phyloP scores from a whole-genome alignment of 768 basidiomycete species.

The Mycena venus region DNA sequence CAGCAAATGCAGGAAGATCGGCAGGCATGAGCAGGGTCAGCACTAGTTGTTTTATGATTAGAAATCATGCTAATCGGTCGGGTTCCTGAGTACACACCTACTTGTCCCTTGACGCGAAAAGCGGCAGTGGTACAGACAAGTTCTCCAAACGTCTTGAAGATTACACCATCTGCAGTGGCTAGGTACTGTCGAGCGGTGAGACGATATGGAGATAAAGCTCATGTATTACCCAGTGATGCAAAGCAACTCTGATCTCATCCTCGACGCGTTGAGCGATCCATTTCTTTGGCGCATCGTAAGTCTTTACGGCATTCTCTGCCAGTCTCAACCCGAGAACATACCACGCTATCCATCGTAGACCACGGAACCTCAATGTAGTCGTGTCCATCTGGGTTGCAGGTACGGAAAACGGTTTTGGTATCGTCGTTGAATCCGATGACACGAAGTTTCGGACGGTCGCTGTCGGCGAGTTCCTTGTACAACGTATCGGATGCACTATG shows the following conservation, averaged over 20 bases:
- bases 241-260: constrained; percentile 8
- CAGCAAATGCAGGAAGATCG: constrained; percentile 7
- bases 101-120: constrained; percentile 12
- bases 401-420: constrained; percentile 15
- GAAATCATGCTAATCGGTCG: too few species aligned
- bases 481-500: constrained; percentile 13
- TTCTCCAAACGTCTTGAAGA: constrained; percentile 17
- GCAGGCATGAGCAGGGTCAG: constrained; percentile 22
- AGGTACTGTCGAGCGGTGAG: constrained; percentile 1
- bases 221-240: constrained; percentile 18
- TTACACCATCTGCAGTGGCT: constrained; percentile 17
- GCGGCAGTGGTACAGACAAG: constrained; percentile 3
- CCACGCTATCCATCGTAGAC: constrained; percentile 19
- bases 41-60: not conserved
- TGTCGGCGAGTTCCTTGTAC: not conserved
- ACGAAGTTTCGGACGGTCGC: not conserved
- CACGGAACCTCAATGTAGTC: constrained; percentile 26
- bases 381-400: constrained; percentile 1
- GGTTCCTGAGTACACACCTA: constrained; percentile 6
- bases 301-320: too few species aligned
- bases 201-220: not conserved
- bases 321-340: not conserved
- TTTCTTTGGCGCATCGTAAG: constrained; percentile 1
- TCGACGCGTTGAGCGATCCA: constrained; percentile 26
- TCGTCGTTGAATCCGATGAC: constrained; percentile 23